A percentile compares a stretch with the other conserved stretches of the same genome.
phyloP scores from a whole-genome alignment of 73 alveolate genomes.

The Stentor coeruleus region DNA sequence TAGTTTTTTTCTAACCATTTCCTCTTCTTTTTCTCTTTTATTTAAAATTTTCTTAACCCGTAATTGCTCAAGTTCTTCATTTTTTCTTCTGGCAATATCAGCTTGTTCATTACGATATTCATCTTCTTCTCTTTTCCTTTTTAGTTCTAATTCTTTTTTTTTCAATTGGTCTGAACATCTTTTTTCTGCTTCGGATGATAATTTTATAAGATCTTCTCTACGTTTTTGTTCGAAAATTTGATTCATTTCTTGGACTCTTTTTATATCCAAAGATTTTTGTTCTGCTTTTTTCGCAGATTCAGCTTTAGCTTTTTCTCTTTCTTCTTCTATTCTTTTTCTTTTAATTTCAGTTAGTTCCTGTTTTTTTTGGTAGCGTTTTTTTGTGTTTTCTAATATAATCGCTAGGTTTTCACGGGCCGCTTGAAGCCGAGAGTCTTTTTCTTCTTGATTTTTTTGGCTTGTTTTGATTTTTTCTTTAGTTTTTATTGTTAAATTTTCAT shows the following conservation, averaged over 20 bases:
- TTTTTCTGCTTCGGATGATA: not conserved
- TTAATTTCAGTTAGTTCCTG: constrained; percentile 3
- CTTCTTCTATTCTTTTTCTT: constrained; percentile 14
- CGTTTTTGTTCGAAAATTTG: not conserved
- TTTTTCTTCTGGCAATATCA: not conserved
- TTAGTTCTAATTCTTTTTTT: not conserved
- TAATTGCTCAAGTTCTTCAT: not conserved
- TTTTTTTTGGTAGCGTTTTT: not conserved
- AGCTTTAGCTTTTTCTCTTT: not conserved
- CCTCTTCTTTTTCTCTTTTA: not conserved
- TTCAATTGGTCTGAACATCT: not conserved
- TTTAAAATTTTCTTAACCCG: not conserved
- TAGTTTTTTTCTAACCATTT: not conserved
- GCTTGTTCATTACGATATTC: not conserved
- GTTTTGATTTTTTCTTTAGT: not conserved
- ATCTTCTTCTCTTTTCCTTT: constrained; percentile 8
- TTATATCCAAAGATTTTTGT: not conserved
- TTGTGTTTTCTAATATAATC: not conserved
- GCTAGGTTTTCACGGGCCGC: not conserved
- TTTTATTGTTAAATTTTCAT: not conserved
- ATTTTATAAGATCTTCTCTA: not conserved
- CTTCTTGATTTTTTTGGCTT: not conserved
- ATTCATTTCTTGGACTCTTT: constrained; percentile 21
- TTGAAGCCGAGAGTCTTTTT: not conserved
- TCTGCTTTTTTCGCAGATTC: constrained; percentile 4